These are phyloP conservation scores for Azolla pinnata DNA, from an alignment of 75 land plant genomes.

Conservation along the genomic window DNA sequence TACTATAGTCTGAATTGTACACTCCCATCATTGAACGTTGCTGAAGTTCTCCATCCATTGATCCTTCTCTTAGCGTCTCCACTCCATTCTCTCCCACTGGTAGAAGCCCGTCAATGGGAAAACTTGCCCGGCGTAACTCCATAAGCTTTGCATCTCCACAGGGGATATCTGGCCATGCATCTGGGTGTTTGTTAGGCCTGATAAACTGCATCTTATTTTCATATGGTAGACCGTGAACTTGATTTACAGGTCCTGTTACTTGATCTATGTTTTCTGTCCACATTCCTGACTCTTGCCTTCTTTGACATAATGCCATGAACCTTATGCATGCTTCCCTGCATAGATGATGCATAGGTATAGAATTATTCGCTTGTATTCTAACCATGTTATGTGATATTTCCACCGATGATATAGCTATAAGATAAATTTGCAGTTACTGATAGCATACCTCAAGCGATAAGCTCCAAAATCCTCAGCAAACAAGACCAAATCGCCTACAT, in stretches of 20 bases:
- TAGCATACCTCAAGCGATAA: conserved; percentile 54
- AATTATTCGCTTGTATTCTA: background rate
- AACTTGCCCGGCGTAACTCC: background rate
- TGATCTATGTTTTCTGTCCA: conserved; percentile 70
- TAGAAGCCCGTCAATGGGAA: background rate
- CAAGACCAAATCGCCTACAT: conserved; percentile 45
- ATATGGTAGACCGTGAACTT: conserved; percentile 8
- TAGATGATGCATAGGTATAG: background rate
- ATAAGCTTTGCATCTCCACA: background rate
- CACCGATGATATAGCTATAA: background rate
- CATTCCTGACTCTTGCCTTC: conserved; percentile 73
- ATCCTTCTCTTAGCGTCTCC: background rate
- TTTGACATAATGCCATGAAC: conserved; percentile 66
- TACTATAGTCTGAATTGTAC: no score
- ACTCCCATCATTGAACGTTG: no score
- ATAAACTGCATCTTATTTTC: background rate
- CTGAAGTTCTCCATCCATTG: no score
- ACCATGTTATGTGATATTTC: background rate
- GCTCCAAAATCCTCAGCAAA: conserved; percentile 87
- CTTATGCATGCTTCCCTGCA: conserved; percentile 75
- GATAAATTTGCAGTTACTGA: background rate
- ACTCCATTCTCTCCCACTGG: background rate
- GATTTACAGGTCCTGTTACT: conserved; percentile 28
- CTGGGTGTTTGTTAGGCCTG: background rate
- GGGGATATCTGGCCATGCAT: background rate